Evolutionary conservation across 1,284 basidiomycete species (phyloP).

Genomic region (Clitocybe nebularis): DNA sequence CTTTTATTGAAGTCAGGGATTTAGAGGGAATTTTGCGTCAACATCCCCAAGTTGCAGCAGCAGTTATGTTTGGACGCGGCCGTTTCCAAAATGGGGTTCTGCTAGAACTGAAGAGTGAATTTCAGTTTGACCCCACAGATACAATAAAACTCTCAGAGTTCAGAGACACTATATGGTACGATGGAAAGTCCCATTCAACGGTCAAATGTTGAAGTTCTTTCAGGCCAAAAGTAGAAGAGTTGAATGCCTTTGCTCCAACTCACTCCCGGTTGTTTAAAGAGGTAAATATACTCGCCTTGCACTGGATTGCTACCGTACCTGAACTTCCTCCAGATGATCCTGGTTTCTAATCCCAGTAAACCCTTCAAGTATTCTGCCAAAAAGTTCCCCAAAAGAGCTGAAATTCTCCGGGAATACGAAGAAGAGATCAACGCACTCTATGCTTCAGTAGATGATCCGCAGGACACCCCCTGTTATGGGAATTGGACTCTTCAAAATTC

Average conservation of each 20-base stretch:
- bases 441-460: slow-evolving; percentile 9
- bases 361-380: slow-evolving; percentile 27
- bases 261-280: slow-evolving; percentile 28
- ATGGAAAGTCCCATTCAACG: neutral
- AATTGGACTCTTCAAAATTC: slow-evolving; percentile 22
- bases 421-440: slow-evolving; percentile 24
- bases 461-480: slow-evolving; percentile 17
- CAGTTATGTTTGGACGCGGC: slow-evolving; percentile 34
- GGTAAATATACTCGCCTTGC: slow-evolving; percentile 12
- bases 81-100: slow-evolving; percentile 36
- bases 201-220: neutral
- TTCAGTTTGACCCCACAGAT: slow-evolving; percentile 6
- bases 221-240: slow-evolving; percentile 21
- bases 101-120: slow-evolving; percentile 9
- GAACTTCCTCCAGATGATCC: slow-evolving; percentile 24
- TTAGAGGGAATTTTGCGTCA: slow-evolving; percentile 33
- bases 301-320: neutral
- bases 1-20: neutral
- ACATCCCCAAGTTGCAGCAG: slow-evolving; percentile 29
- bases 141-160: slow-evolving; percentile 1
- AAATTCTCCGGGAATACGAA: slow-evolving; percentile 18
- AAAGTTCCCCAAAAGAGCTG: slow-evolving; percentile 19
- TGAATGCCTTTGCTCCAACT: slow-evolving; percentile 23
- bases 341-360: slow-evolving; percentile 22
- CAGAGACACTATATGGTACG: slow-evolving; percentile 5